phyloP scores from a whole-genome alignment of 176 grass and related monocot species.

The maize (Zea mays) region DNA sequence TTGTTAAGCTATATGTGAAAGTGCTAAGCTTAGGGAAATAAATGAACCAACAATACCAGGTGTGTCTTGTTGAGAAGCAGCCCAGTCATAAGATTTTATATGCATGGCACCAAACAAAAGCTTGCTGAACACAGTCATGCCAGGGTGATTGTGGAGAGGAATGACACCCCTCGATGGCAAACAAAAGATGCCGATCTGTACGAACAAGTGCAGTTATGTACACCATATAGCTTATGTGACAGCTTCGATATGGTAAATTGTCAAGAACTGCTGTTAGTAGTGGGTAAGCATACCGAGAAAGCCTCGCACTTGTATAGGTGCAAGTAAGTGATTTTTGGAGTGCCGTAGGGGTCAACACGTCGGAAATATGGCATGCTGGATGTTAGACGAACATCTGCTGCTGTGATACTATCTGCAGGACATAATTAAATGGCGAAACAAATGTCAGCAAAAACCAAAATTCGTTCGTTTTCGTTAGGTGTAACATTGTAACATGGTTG shows the following conservation, averaged over 20 bases:
- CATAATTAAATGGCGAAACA: not conserved
- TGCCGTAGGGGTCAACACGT: conserved; percentile 9
- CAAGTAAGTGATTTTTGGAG: conserved; percentile 54
- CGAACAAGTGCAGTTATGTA: conserved; percentile 14
- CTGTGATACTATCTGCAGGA: conserved; percentile 52
- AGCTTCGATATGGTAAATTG: not conserved
- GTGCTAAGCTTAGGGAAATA: not conserved
- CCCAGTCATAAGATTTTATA: conserved; percentile 78
- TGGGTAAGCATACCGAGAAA: conserved; percentile 57
- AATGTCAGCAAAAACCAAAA: not conserved
- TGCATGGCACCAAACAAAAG: conserved; percentile 67
- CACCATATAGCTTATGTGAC: not conserved
- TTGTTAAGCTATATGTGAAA: not conserved
- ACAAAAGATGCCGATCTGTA: conserved; percentile 70
- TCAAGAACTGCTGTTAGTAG: not conserved
- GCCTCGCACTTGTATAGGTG: conserved; percentile 52
- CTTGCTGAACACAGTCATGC: conserved; percentile 81
- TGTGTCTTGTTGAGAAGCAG: conserved; percentile 24
- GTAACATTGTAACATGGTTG: not conserved
- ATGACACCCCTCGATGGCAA: conserved; percentile 59
- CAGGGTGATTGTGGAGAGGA: conserved; percentile 76
- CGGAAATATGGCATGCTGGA: conserved; percentile 52
- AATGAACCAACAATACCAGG: conserved; percentile 14
- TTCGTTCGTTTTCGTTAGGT: too few species aligned
- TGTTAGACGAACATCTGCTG: conserved; percentile 52